Conservation (phyloP, 148 eudicot species). For the Rhododendron ferrugineum region DNA sequence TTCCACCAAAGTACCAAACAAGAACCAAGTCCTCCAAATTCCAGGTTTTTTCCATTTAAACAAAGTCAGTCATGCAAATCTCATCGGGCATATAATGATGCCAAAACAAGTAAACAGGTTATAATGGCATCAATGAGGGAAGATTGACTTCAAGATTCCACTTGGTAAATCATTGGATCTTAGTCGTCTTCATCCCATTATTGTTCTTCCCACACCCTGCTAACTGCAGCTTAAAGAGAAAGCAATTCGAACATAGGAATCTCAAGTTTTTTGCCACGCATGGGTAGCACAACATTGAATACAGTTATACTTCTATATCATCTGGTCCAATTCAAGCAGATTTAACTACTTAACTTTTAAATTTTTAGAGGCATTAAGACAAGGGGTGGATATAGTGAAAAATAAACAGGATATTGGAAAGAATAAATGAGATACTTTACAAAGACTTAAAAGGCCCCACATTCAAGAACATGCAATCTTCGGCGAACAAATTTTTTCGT, state of each 20-base stretch:
- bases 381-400: neutral
- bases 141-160: neutral
- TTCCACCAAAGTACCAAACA: neutral
- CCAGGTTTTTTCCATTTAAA: neutral
- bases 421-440: neutral
- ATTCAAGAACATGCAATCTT: neutral
- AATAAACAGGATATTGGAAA: neutral
- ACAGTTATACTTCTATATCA: neutral
- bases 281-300: neutral
- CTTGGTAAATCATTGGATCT: neutral
- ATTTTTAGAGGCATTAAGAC: neutral
- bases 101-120: neutral
- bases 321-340: neutral
- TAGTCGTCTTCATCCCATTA: neutral
- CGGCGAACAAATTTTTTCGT: neutral
- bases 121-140: neutral
- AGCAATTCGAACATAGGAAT: neutral
- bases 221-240: neutral
- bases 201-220: neutral
- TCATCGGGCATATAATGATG: neutral
- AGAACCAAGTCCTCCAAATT: neutral
- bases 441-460: neutral
- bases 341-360: neutral
- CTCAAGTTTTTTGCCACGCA: neutral
- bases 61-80: neutral